phyloP scores from a whole-genome alignment of 441 rosid species.

The Brassica hybrid region DNA sequence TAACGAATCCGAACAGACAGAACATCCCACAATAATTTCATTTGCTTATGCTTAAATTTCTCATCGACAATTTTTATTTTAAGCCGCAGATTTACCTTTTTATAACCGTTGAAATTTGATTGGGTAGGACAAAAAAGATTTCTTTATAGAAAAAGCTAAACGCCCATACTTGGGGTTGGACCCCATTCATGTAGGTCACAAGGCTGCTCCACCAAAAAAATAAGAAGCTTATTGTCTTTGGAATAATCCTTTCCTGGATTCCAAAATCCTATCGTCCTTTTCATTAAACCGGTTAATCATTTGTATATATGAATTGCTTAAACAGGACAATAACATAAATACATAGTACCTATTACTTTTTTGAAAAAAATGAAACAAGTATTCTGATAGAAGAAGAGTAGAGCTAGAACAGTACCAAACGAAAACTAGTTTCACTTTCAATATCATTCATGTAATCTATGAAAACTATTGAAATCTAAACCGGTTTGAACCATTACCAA shows the following conservation, averaged over 20 bases:
- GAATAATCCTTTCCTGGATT: slow-evolving; percentile 42
- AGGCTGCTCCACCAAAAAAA: slow-evolving; percentile 44
- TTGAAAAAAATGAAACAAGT: neutral
- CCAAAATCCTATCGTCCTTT: slow-evolving; percentile 34
- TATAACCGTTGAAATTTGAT: neutral
- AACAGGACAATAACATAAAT: neutral
- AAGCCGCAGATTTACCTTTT: neutral
- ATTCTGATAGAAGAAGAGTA: neutral
- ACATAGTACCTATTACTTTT: neutral
- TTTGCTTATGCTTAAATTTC: neutral
- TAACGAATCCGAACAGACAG: neutral
- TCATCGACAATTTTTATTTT: neutral
- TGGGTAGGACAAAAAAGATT: slow-evolving; percentile 3
- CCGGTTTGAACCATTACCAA: slow-evolving; percentile 27
- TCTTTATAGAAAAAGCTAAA: slow-evolving; percentile 19
- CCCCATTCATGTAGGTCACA: slow-evolving; percentile 43
- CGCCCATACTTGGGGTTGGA: slow-evolving; percentile 39
- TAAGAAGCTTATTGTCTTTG: slow-evolving; percentile 27
- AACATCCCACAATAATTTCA: neutral
- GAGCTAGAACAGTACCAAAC: neutral
- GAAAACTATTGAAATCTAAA: neutral
- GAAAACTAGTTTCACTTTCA: slow-evolving; percentile 12
- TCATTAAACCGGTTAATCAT: neutral
- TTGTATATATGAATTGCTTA: neutral
- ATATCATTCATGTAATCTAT: neutral